A percentile compares a stretch with the other conserved stretches of the same genome.
These are phyloP conservation scores for Microcera coccophila DNA, from an alignment of 2,329 filamentous ascomycete genomes.

Conservation along the genomic window DNA sequence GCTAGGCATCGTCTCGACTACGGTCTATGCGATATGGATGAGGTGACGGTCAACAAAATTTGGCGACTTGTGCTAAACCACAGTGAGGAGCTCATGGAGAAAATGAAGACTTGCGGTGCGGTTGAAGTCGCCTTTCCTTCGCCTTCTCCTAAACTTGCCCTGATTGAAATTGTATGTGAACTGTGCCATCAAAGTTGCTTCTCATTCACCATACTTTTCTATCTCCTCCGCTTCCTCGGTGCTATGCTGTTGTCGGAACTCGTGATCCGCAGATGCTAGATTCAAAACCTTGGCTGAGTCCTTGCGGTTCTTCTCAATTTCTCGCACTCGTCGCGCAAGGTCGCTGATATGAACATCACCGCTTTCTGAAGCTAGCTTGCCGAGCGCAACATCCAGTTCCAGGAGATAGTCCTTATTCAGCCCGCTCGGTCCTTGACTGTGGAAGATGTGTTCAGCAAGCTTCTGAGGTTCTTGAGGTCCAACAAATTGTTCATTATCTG, in stretches of 20 bases:
- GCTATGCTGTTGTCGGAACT: conserved; percentile 23
- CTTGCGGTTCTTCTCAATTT: conserved; percentile 40
- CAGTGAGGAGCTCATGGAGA: neutral
- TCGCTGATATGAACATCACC: conserved; percentile 82
- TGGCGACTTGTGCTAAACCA: conserved; percentile 2
- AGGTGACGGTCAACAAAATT: conserved; percentile 2
- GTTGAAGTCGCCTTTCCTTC: conserved; percentile 7
- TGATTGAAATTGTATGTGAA: too few relatives aligned
- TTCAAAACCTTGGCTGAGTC: conserved; percentile 9
- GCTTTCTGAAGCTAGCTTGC: conserved; percentile 69
- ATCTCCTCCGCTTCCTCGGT: conserved; percentile 31
- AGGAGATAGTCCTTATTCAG: conserved; percentile 88
- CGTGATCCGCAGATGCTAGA: conserved; percentile 9
- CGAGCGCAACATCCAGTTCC: conserved; percentile 70
- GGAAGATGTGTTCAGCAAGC: conserved; percentile 76
- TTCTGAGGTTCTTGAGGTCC: conserved; percentile 74
- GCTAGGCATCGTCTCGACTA: conserved; percentile 1
- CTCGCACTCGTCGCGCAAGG: conserved; percentile 67
- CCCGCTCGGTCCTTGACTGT: conserved; percentile 77
- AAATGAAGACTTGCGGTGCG: neutral
- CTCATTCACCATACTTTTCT: conserved; percentile 17
- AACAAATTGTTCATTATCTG: conserved; percentile 87
- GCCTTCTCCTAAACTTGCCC: too few relatives aligned
- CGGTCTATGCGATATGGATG: conserved; percentile 1
- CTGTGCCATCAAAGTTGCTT: neutral